Conservation (phyloP, 2,329 filamentous ascomycete genomes). For the Beauveria medogensis region DNA sequence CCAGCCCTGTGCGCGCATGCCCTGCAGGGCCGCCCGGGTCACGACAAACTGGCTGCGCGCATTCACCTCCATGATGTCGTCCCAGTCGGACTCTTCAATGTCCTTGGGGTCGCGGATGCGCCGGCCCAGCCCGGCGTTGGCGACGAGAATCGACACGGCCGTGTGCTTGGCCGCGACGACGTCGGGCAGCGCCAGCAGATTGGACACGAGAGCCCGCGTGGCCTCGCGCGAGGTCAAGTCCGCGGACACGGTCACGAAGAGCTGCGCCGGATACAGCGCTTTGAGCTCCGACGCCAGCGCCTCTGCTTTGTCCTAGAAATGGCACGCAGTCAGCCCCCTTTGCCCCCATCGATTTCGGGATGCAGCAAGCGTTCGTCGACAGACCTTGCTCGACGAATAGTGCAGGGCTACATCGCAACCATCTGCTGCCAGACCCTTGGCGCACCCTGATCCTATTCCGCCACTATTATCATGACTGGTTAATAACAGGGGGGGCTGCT, state of each 20-base stretch:
- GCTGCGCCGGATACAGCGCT: constrained; percentile 18
- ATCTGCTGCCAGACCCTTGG: constrained; percentile 24
- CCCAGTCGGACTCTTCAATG: constrained; percentile 56
- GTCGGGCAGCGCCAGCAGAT: constrained; percentile 14
- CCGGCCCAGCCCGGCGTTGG: constrained; percentile 59
- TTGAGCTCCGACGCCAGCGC: constrained; percentile 20
- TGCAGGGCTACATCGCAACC: constrained; percentile 29
- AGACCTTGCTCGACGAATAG: constrained; percentile 25
- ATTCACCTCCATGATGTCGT: constrained; percentile 57
- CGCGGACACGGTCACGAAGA: constrained; percentile 20
- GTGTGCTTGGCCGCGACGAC: constrained; percentile 17
- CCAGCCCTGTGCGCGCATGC: constrained; percentile 53
- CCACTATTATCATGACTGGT: constrained; percentile 18
- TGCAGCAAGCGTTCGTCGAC: neutral
- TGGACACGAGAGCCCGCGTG: constrained; percentile 18
- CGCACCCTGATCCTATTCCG: constrained; percentile 27
- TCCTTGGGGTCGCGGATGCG: constrained; percentile 48
- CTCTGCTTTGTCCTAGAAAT: constrained; percentile 22
- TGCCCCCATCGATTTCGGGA: neutral
- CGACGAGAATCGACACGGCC: constrained; percentile 46
- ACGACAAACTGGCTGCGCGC: constrained; percentile 52
- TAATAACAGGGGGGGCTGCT: neutral
- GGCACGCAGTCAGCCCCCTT: neutral
- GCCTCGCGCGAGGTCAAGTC: constrained; percentile 21
- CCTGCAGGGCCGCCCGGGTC: constrained; percentile 49